Evolutionary conservation across 2,329 filamentous ascomycete species (phyloP).

Genomic region (Ascochyta rabiei): DNA sequence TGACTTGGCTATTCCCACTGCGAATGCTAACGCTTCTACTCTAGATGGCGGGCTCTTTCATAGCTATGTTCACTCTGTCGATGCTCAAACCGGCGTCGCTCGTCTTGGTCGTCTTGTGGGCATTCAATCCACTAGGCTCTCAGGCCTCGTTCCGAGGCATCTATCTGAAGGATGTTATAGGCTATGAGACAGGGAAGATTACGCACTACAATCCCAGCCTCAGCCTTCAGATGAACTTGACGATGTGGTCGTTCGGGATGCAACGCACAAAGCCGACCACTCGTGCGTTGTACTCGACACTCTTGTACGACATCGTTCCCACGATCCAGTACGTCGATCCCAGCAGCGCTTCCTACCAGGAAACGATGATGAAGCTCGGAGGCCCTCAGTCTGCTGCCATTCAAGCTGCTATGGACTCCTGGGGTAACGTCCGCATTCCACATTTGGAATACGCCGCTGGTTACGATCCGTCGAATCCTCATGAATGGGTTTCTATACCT

Average conservation of each 20-base stretch:
- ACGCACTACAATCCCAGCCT: neutral
- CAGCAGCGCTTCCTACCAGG: neutral
- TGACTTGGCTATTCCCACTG: no score
- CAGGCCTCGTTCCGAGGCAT: slow-evolving; percentile 14
- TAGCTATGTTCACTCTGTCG: slow-evolving; percentile 11
- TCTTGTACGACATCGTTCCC: slow-evolving; percentile 7
- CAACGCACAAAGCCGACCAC: neutral
- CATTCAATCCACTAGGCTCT: slow-evolving; percentile 18
- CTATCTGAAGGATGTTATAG: neutral
- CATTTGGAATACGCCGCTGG: slow-evolving; percentile 1
- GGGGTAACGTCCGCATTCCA: slow-evolving; percentile 15
- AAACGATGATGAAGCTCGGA: slow-evolving; percentile 1
- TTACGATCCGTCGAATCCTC: neutral
- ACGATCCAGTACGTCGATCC: slow-evolving; percentile 15
- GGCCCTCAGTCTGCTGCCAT: slow-evolving; percentile 9
- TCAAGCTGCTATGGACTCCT: slow-evolving; percentile 8
- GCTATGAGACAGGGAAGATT: neutral
- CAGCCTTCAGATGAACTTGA: neutral
- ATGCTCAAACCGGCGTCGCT: slow-evolving; percentile 3
- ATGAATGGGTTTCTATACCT: slow-evolving; percentile 5
- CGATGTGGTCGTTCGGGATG: neutral
- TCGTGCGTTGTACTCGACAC: slow-evolving; percentile 10
- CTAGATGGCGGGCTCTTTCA: slow-evolving; percentile 14
- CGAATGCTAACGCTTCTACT: neutral
- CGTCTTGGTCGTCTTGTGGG: slow-evolving; percentile 9